phyloP scores from a whole-genome alignment of 2,329 filamentous ascomycete genomes.

The Metarhizium sp. region DNA sequence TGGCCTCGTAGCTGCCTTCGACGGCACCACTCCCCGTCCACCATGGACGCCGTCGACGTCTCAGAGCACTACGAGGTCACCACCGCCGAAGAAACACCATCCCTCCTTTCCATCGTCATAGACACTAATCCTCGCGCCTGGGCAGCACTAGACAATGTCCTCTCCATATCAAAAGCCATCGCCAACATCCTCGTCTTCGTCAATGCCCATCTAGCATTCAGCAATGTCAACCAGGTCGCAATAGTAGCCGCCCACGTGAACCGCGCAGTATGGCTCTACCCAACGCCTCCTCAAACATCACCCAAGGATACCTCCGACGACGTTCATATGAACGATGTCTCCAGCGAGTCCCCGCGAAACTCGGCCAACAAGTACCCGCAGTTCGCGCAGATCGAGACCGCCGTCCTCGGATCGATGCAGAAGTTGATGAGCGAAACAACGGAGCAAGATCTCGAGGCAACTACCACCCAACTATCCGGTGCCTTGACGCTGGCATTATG shows the following conservation, averaged over 20 bases:
- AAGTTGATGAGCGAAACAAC: constrained; percentile 64
- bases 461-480: constrained; percentile 81
- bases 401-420: constrained; percentile 65
- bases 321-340: constrained; percentile 45
- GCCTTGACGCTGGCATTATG: constrained; percentile 82
- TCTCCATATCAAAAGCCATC: constrained; percentile 75
- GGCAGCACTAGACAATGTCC: constrained; percentile 63
- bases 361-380: constrained; percentile 87
- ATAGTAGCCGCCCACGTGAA: constrained; percentile 84
- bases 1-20: constrained; percentile 25
- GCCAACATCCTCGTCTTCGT: constrained; percentile 90
- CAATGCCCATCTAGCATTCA: constrained; percentile 91
- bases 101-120: constrained; percentile 81
- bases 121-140: constrained; percentile 96
- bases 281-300: constrained; percentile 32
- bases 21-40: constrained; percentile 13
- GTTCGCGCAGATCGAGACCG: constrained; percentile 77
- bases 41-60: constrained; percentile 46
- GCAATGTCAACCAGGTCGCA: constrained; percentile 86
- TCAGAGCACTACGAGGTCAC: constrained; percentile 52
- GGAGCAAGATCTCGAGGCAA: constrained; percentile 54
- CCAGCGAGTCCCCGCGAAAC: constrained; percentile 24
- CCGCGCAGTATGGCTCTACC: constrained; percentile 84
- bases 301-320: constrained; percentile 35
- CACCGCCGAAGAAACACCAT: constrained; percentile 53